These are phyloP conservation scores for Passiflora organensis DNA, from an alignment of 345 rosid species.

Conservation along the genomic window DNA sequence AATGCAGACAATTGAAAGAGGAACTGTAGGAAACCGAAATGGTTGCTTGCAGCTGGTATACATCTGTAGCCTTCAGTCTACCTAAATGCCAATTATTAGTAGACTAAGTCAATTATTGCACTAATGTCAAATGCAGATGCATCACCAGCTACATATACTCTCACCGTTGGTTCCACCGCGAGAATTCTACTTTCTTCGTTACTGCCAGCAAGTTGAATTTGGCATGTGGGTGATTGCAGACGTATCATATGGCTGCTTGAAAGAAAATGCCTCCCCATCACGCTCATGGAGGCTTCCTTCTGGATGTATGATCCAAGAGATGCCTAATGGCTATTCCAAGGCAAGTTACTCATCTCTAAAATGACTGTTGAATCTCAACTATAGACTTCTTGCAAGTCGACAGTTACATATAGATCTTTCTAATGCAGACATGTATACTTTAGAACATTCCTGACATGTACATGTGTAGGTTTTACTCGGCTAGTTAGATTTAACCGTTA, in stretches of 20 bases:
- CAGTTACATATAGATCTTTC: no score
- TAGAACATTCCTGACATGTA: no score
- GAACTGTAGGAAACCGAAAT: conserved; percentile 22
- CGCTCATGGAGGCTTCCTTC: conserved; percentile 71
- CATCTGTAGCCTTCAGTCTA: no score
- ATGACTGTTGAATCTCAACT: not conserved
- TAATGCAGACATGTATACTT: no score
- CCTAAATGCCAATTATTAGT: no score
- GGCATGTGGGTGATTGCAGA: conserved; percentile 66
- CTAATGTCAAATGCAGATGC: conserved; percentile 35
- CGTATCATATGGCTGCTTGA: conserved; percentile 39
- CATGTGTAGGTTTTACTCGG: no score
- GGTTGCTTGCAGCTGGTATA: conserved; percentile 61
- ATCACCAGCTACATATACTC: conserved; percentile 52
- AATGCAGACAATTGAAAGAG: conserved; percentile 34
- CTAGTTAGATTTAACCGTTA: no score
- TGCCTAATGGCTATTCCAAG: conserved; percentile 47
- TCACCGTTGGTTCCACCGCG: conserved; percentile 71
- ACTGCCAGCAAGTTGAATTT: conserved; percentile 42
- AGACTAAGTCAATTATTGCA: not conserved
- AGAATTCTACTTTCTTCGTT: conserved; percentile 55
- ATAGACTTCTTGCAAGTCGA: no score
- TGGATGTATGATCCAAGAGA: conserved; percentile 61
- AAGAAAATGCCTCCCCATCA: conserved; percentile 10
- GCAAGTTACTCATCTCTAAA: conserved; percentile 22